Evolutionary conservation across 2,329 filamentous ascomycete species (phyloP).

Genomic region (Coniochaeta hoffmannii): DNA sequence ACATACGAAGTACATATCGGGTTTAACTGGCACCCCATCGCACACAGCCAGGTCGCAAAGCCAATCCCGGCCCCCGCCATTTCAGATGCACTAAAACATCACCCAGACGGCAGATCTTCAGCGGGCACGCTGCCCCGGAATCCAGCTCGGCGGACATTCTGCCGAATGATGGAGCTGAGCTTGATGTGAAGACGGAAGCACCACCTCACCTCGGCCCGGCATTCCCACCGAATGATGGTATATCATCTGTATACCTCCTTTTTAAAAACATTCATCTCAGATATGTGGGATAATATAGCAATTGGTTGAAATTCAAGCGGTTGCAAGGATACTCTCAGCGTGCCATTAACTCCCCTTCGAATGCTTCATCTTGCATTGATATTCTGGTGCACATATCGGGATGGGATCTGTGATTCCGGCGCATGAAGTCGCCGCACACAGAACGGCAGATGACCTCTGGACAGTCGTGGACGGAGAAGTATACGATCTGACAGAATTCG

Average conservation of each 20-base stretch:
- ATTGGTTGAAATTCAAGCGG: not conserved
- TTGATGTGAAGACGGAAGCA: not conserved
- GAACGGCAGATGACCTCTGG: slow-evolving; percentile 10
- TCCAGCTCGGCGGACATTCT: not conserved
- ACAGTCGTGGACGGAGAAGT: slow-evolving; percentile 9
- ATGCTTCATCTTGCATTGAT: not conserved
- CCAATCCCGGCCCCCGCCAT: not conserved
- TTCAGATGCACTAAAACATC: not conserved
- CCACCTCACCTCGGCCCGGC: not conserved
- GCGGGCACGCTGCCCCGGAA: not conserved
- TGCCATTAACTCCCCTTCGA: not conserved
- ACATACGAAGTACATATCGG: too few relatives aligned
- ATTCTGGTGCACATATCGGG: not conserved
- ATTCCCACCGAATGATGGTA: not conserved
- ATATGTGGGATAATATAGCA: not conserved
- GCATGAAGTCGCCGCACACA: slow-evolving; percentile 7
- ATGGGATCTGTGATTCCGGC: slow-evolving; percentile 7
- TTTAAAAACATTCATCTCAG: not conserved
- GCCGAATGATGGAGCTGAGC: not conserved
- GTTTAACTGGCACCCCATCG: not conserved
- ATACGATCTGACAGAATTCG: slow-evolving; percentile 48
- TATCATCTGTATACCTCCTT: not conserved
- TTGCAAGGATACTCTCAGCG: not conserved
- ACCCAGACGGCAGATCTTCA: not conserved
- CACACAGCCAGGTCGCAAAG: not conserved